phyloP scores from a whole-genome alignment of 179 eudicot genomes.

The Spergularia azorica region DNA sequence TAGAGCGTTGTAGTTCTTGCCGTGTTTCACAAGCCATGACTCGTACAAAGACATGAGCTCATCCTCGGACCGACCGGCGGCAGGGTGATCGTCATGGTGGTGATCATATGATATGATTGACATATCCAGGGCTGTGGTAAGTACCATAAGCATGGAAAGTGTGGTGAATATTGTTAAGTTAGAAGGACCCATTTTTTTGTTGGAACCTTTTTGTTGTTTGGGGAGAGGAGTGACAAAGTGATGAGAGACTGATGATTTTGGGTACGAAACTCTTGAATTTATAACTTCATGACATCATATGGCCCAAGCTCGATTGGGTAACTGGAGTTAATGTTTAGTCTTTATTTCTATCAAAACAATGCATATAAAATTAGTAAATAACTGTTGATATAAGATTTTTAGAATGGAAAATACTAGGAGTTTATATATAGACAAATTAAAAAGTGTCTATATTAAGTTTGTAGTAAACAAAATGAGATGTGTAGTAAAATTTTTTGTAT shows the following conservation, averaged over 20 bases:
- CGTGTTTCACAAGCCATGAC: slow-evolving; percentile 56
- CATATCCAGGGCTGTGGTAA: slow-evolving; percentile 60
- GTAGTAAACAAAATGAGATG: too few relatives aligned
- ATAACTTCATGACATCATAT: too few relatives aligned
- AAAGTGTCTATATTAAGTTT: too few relatives aligned
- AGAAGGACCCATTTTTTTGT: slow-evolving; percentile 7
- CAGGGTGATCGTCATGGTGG: slow-evolving; percentile 21
- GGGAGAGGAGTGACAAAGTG: not conserved
- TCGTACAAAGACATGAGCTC: slow-evolving; percentile 52
- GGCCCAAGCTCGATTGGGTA: too few relatives aligned
- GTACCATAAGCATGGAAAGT: not conserved
- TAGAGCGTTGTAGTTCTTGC: slow-evolving; percentile 55
- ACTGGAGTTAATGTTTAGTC: too few relatives aligned
- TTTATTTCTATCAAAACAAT: too few relatives aligned
- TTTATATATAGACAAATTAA: too few relatives aligned
- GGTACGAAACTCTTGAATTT: too few relatives aligned
- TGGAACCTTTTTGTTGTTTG: not conserved
- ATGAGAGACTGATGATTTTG: not conserved
- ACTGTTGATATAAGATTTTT: too few relatives aligned
- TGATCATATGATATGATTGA: slow-evolving; percentile 56
- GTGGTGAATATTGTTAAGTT: not conserved
- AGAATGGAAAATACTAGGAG: too few relatives aligned
- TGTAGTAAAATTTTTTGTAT: too few relatives aligned
- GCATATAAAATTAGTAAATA: too few relatives aligned
- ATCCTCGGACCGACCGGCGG: slow-evolving; percentile 27